A percentile compares a stretch with the other conserved stretches of the same genome.
phyloP scores from a whole-genome alignment of 805 yeast species.

The Clavispora carvajalis region DNA sequence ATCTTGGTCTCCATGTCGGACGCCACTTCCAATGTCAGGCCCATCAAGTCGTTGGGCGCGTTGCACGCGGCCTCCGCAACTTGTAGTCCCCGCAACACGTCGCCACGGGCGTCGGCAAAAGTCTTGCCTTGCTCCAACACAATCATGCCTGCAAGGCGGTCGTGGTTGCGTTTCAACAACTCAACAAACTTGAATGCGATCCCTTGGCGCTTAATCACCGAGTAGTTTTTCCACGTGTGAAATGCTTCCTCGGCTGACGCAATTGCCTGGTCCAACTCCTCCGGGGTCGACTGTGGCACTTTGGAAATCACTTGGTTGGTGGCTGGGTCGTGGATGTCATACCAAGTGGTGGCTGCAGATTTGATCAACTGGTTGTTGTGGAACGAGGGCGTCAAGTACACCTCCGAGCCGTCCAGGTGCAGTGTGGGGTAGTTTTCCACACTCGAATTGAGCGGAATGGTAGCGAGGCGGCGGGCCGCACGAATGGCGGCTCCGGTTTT shows the following conservation, averaged over 20 bases:
- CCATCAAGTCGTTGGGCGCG: slow-evolving; percentile 59
- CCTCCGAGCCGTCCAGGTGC: slow-evolving; percentile 33
- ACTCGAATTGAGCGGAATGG: slow-evolving; percentile 25
- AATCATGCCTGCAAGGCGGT: slow-evolving; percentile 55
- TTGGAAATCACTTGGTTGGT: slow-evolving; percentile 59
- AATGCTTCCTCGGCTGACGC: slow-evolving; percentile 62
- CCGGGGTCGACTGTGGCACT: slow-evolving; percentile 68
- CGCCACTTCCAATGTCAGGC: slow-evolving; percentile 61
- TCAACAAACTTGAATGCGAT: slow-evolving; percentile 64
- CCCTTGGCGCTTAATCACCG: slow-evolving; percentile 66
- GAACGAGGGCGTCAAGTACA: slow-evolving; percentile 48
- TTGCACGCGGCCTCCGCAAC: slow-evolving; percentile 74
- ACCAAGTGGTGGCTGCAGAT: slow-evolving; percentile 50
- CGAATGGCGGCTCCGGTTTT: not conserved
- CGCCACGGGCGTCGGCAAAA: slow-evolving; percentile 66
- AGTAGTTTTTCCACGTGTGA: slow-evolving; percentile 47
- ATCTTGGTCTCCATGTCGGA: slow-evolving; percentile 72
- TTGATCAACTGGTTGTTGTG: slow-evolving; percentile 46
- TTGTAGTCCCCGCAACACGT: slow-evolving; percentile 70
- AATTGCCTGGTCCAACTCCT: slow-evolving; percentile 61
- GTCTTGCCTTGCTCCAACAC: slow-evolving; percentile 61
- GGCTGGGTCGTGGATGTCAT: slow-evolving; percentile 71
- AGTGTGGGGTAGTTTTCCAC: slow-evolving; percentile 35
- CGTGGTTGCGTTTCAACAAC: slow-evolving; percentile 60
- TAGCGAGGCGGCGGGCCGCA: slow-evolving; percentile 6